Evolutionary conservation across 2,329 filamentous ascomycete species (phyloP).

Genomic region (Diaporthe vexans): DNA sequence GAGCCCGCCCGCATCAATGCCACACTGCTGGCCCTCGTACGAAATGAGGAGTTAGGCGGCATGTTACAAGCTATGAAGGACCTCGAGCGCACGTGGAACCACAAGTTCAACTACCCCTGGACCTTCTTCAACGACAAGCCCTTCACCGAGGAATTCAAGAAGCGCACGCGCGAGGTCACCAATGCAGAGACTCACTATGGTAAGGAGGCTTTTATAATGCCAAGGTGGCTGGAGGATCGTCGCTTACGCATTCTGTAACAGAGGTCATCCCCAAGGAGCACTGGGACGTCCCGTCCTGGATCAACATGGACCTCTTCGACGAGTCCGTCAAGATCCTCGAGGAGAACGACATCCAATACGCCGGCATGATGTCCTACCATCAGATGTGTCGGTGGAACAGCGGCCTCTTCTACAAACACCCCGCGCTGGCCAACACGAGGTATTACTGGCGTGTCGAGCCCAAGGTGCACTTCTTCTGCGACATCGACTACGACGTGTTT

Average conservation of each 20-base stretch:
- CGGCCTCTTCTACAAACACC: conserved; percentile 97
- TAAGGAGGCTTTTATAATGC: conserved; percentile 54
- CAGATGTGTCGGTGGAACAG: conserved; percentile 99
- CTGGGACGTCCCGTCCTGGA: conserved; percentile 94
- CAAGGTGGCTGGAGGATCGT: conserved; percentile 23
- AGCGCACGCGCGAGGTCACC: conserved; percentile 81
- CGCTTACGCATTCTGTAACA: conserved; percentile 51
- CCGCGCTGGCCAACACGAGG: conserved; percentile 82
- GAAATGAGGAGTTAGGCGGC: conserved; percentile 88
- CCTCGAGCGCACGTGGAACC: conserved; percentile 94
- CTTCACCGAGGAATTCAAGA: conserved; percentile 94
- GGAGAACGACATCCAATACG: conserved; percentile 91
- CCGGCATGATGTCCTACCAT: conserved; percentile 90
- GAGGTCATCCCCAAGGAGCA: conserved; percentile 94
- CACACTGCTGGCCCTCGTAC: conserved; percentile 90
- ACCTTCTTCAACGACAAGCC: conserved; percentile 98
- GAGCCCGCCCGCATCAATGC: conserved; percentile 91
- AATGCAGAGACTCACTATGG: conserved; percentile 91
- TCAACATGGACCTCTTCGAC: conserved; percentile 86
- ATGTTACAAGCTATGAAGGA: conserved; percentile 92
- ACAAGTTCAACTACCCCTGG: conserved; percentile 99
- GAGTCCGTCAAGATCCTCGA: conserved; percentile 88
- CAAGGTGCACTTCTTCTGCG: conserved; percentile 99
- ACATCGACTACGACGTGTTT: conserved; percentile 98
- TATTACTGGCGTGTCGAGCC: conserved; percentile 99